phyloP scores from a whole-genome alignment of 257 asterid species.

The Echium plantagineum region DNA sequence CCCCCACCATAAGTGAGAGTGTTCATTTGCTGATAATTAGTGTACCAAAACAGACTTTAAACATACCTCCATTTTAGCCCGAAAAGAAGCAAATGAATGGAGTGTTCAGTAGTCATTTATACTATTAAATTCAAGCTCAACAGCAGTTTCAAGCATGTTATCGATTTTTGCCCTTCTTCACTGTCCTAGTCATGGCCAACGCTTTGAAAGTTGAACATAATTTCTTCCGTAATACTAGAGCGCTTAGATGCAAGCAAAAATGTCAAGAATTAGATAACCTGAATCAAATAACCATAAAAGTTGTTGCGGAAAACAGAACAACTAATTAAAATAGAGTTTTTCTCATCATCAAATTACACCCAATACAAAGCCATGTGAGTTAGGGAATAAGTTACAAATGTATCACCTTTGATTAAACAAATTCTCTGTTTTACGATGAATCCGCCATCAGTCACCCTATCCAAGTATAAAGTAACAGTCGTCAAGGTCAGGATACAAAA shows the following conservation, averaged over 20 bases:
- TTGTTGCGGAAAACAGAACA: background rate
- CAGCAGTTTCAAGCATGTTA: constrained; percentile 89
- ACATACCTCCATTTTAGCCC: constrained; percentile 75
- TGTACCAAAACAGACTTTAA: constrained; percentile 9
- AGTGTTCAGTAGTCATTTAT: constrained; percentile 85
- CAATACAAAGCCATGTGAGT: background rate
- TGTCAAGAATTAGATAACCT: background rate
- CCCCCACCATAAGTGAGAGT: constrained; percentile 12
- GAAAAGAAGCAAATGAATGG: constrained; percentile 60
- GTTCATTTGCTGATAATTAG: constrained; percentile 1
- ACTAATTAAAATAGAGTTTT: no score
- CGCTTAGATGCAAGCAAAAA: constrained; percentile 32
- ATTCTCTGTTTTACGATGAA: constrained; percentile 43
- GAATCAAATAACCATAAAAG: no score
- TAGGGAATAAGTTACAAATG: background rate
- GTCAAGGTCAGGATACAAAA: background rate
- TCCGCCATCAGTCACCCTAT: constrained; percentile 60
- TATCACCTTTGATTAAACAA: constrained; percentile 54
- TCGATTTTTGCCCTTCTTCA: constrained; percentile 86
- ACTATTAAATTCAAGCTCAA: constrained; percentile 98
- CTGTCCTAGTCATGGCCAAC: constrained; percentile 44
- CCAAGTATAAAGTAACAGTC: background rate
- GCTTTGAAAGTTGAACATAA: constrained; percentile 57
- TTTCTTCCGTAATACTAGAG: constrained; percentile 61
- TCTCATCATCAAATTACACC: background rate